Base-by-base conservation (phyloP, 441 rosid genomes). In the Gossypium schwendimanii region DNA sequence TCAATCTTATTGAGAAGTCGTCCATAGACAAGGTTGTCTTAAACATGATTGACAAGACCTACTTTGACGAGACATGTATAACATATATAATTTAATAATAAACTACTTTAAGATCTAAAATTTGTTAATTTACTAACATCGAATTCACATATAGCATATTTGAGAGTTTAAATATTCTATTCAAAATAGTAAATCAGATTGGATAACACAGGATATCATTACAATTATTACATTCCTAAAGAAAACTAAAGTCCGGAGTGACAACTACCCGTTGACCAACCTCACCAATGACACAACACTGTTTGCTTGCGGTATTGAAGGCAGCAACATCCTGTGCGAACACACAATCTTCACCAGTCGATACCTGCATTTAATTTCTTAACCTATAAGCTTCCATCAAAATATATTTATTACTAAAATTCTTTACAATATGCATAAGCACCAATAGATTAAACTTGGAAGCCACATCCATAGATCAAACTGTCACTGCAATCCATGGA, bases 241-340 rank as follows among this genome's bases (percentile, higher is more conserved):
- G 59, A 69, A 85, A 81, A 73, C 79, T 85, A 3, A 87, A 50
- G 55, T 89, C 88, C 0, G 93, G 91, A 49, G 87, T 78, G 31
- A 89, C 87, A 12, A 86, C 81, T 17, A 72, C 90, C 55, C 83
- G 77, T 64, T 83, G 84, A 45, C 75, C 79, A 39, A 84, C 47
- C 73, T 87, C 80, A 55, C 91, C 91, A 8, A 92, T 54, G 26
- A 68, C 57, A 55, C 93, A 81, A 71, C 83, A 90, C 10, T 77
- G 73, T 69, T 83, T 79, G 23, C 75, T 77, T 60, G 58, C 53
- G 15, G 75, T 81, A 77, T 89, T 75, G 59, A 94, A 72, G 0
- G 82, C 87, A 68, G 79, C 88, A 67, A 84, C 81, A 18, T 90
- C 80, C 73, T 84, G 84, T 53, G 79, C 76, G 62, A 81, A 76